Evolutionary conservation across 2,329 filamentous ascomycete genomes (phyloP).

Genomic region (Grosmannia serpens): DNA sequence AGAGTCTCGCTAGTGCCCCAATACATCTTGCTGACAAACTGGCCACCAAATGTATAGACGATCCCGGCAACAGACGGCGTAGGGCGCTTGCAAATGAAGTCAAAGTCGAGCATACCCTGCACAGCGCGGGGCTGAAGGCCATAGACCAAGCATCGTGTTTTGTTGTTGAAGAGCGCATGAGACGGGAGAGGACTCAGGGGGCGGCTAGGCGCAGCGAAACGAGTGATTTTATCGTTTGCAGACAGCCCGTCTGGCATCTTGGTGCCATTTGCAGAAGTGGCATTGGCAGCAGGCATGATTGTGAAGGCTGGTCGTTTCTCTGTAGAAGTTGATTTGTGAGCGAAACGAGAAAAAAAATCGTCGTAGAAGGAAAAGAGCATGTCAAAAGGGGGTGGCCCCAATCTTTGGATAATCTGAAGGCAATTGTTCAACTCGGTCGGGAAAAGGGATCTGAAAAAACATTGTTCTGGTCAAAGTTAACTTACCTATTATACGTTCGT

Average conservation of each 20-base stretch:
- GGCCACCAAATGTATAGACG: constrained; percentile 99
- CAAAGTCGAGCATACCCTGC: constrained; percentile 94
- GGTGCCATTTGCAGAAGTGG: constrained; percentile 37
- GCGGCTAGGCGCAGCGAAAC: constrained; percentile 86
- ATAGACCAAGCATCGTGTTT: constrained; percentile 99
- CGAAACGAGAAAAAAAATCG: background rate
- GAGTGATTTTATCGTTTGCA: constrained; percentile 97
- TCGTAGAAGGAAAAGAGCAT: background rate
- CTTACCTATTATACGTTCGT: background rate
- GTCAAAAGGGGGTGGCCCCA: background rate
- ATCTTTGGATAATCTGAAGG: background rate
- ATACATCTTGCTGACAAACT: constrained; percentile 99
- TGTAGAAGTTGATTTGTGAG: constrained; percentile 2
- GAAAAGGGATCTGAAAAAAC: background rate
- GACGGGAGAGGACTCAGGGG: constrained; percentile 77
- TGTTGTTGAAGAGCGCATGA: constrained; percentile 95
- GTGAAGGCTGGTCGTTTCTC: constrained; percentile 2
- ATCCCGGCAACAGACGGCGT: constrained; percentile 96
- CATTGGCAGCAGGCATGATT: constrained; percentile 42
- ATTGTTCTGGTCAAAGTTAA: background rate
- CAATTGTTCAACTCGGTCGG: background rate
- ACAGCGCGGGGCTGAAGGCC: constrained; percentile 92
- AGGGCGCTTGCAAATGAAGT: constrained; percentile 99
- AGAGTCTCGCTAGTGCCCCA: constrained; percentile 99
- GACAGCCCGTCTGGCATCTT: constrained; percentile 40